Percentiles rank a stretch among this genome's conserved stretches.
Conservation (phyloP, 345 rosid genomes). For the Raphanus raphanistrum region DNA sequence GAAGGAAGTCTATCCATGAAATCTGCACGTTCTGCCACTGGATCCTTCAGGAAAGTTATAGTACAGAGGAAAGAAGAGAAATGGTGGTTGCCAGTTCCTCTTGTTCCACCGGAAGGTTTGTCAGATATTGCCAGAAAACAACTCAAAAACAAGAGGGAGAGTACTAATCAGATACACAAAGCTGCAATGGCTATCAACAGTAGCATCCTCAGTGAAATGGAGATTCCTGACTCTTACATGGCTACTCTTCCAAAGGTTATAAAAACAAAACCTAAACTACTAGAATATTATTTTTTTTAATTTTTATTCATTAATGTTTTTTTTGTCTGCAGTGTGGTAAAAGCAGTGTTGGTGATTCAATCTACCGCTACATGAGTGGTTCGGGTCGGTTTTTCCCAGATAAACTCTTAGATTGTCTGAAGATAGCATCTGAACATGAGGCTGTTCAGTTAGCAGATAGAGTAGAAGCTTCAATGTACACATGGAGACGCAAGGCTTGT, state of each 20-base stretch:
- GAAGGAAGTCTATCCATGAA: slow-evolving; percentile 74
- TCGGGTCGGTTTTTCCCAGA: slow-evolving; percentile 86
- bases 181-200: slow-evolving; percentile 95
- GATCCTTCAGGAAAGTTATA: slow-evolving; percentile 68
- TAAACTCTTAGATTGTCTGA: slow-evolving; percentile 79
- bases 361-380: slow-evolving; percentile 70
- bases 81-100: slow-evolving; percentile 98
- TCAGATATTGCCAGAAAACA: slow-evolving; percentile 79
- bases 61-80: slow-evolving; percentile 83
- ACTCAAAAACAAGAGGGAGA: slow-evolving; percentile 62
- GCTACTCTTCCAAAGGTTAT: slow-evolving; percentile 79
- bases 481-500: slow-evolving; percentile 77
- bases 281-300: not conserved
- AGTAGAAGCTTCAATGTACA: slow-evolving; percentile 80
- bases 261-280: too few species aligned
- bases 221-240: slow-evolving; percentile 81
- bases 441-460: slow-evolving; percentile 92
- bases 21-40: slow-evolving; percentile 58
- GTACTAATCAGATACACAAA: slow-evolving; percentile 86
- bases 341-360: slow-evolving; percentile 80
- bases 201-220: slow-evolving; percentile 81
- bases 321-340: slow-evolving; percentile 71
- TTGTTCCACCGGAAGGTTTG: slow-evolving; percentile 70
- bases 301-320: not conserved
- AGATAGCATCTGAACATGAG: slow-evolving; percentile 73